A percentile compares a stretch with the other conserved stretches of the same genome.
Evolutionary conservation across 345 rosid species (phyloP).

Genomic region (Rhizophora apiculata): DNA sequence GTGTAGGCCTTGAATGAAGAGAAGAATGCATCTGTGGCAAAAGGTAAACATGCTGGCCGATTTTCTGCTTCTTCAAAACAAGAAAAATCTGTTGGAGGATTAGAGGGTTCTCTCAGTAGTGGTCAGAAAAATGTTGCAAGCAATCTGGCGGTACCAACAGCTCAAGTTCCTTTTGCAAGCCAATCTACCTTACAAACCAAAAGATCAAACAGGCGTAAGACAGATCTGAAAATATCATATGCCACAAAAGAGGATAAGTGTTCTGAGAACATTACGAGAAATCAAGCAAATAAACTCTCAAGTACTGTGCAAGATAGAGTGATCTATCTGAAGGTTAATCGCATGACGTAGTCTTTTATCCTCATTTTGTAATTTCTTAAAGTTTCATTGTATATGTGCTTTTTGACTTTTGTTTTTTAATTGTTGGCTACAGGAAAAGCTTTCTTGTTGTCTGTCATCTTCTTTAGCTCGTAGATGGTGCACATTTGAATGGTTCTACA

Average conservation of each 20-base stretch:
- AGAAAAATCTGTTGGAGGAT: constrained; percentile 34
- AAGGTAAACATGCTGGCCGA: constrained; percentile 26
- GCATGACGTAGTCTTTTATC: not conserved
- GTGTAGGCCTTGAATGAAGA: constrained; percentile 15
- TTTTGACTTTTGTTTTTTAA: not conserved
- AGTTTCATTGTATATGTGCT: not conserved
- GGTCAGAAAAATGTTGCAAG: constrained; percentile 41
- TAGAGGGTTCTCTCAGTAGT: constrained; percentile 36
- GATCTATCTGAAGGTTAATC: constrained; percentile 36
- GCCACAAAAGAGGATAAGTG: constrained; percentile 34
- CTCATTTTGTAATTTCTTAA: not conserved
- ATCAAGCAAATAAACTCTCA: constrained; percentile 36
- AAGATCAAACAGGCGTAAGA: constrained; percentile 66
- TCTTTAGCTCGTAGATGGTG: constrained; percentile 28
- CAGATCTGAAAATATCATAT: constrained; percentile 42
- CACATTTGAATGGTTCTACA: constrained; percentile 34
- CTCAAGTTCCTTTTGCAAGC: constrained; percentile 41
- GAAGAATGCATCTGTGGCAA: constrained; percentile 12
- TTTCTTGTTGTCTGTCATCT: constrained; percentile 26
- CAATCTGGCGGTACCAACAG: constrained; percentile 35
- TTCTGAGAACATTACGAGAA: constrained; percentile 41
- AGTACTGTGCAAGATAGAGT: constrained; percentile 35
- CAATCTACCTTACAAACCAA: constrained; percentile 38
- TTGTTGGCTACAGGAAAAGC: constrained; percentile 16
- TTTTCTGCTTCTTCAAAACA: constrained; percentile 46